Evolutionary conservation across 495 filamentous ascomycete species (phyloP).

Genomic region (Trichoderma asperelloides): DNA sequence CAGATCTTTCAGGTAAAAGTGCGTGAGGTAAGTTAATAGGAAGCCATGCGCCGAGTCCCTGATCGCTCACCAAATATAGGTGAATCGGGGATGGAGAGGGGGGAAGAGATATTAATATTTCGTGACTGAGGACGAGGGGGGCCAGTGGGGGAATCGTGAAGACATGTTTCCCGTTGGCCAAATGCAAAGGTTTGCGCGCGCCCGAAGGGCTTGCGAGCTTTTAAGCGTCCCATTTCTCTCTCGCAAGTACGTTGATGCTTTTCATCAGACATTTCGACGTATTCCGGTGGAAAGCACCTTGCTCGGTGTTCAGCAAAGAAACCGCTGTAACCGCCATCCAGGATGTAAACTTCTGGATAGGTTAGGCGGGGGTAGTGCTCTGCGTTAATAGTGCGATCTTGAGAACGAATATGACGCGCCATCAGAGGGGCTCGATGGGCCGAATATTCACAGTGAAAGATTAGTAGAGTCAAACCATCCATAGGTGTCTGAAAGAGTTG

Average conservation of each 20-base stretch:
- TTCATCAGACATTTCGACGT: conserved; percentile 88
- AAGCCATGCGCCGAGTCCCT: conserved; percentile 61
- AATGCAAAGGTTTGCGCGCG: conserved; percentile 94
- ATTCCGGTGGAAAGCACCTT: conserved; percentile 86
- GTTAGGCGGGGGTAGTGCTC: conserved; percentile 77
- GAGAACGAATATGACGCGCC: conserved; percentile 78
- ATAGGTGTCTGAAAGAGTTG: conserved; percentile 63
- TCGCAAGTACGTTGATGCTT: conserved; percentile 88
- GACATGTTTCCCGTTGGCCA: conserved; percentile 50
- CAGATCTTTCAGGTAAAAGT: not conserved
- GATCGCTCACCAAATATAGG: conserved; percentile 45
- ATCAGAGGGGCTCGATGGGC: conserved; percentile 96
- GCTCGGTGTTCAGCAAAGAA: conserved; percentile 73
- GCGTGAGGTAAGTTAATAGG: conserved; percentile 26
- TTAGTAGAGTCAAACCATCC: conserved; percentile 62
- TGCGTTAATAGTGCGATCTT: conserved; percentile 74
- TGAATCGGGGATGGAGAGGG: conserved; percentile 46
- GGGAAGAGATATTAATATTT: conserved; percentile 15
- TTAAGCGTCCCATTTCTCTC: conserved; percentile 81
- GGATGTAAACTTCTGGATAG: conserved; percentile 93
- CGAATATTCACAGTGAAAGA: conserved; percentile 98
- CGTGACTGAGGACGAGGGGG: conserved; percentile 41
- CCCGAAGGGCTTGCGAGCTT: conserved; percentile 70
- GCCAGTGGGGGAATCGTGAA: conserved; percentile 75
- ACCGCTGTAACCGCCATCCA: conserved; percentile 90